Evolutionary conservation across 805 yeast species (phyloP), one percentile per base, ranked within the genome.

Genomic region (Ogataea polymorpha): DNA sequence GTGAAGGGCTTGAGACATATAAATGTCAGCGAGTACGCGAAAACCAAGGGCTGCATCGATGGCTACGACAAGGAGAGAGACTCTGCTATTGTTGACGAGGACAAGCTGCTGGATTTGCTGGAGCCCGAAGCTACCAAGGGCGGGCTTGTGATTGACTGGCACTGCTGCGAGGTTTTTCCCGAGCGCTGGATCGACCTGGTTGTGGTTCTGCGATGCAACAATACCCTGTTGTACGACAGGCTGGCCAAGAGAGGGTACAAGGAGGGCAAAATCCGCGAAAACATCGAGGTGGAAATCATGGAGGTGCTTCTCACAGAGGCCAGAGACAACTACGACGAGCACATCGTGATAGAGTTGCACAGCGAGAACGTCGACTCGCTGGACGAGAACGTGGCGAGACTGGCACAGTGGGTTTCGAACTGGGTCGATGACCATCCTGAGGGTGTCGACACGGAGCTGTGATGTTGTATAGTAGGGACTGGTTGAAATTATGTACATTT

Each of bases 221-320:
- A 86, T 55, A 66, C 80, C 12, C 62, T 70, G 1, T 72, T 93
- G 18, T 84, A 74, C 62, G 96, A 88, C 38, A 73, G 99, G 54
- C 69, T 93, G 51, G 68, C 71, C 46, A 74, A 77, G 45, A 75
- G 99, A 61, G 84, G 82, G 6, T 93, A 93, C 59, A 79, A 82
- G 40, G 83, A 86, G 46, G 72, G 75, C 45, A 93, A 93, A 65
- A 78, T 93, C 48, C 83, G 82, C 42, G 99, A 93, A 56, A 93
- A 93, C 59, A 66, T 93, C 32, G 99, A 93, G 62, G 95, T 95
- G 45, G 99, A 93, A 65, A 93, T 93, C 50, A 93, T 93, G 98
- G 91, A 90, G 51, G 86, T 91, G 11, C 77, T 93, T 12, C 64
- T 80, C 33, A 84, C 82, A 49, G 99, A 93, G 51, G 99, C 98